Evolutionary conservation across 768 basidiomycete genomes (phyloP).

Genomic region (Sarcodon sp.): DNA sequence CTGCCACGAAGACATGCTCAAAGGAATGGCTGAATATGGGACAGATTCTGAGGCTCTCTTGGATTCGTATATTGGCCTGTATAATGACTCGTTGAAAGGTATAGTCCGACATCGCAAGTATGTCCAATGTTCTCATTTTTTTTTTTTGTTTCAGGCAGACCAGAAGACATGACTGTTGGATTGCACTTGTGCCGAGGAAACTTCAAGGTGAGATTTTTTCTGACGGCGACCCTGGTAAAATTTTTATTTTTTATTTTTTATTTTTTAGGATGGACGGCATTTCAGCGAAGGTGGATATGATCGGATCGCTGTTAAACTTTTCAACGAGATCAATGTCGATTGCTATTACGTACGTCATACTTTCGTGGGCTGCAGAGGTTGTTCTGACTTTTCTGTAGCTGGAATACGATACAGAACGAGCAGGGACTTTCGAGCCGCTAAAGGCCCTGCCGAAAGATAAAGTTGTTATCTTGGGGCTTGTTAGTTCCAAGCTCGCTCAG

Average conservation of each 20-base stretch:
- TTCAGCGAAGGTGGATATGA: conserved; percentile 52
- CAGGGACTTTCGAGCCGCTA: conserved; percentile 47
- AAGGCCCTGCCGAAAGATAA: conserved; percentile 34
- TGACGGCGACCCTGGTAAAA: not conserved
- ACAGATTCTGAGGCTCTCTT: conserved; percentile 53
- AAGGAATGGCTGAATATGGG: conserved; percentile 45
- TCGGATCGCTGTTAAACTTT: conserved; percentile 40
- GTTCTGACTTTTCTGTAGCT: conserved; percentile 20
- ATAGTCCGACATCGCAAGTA: too few species aligned
- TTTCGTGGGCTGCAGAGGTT: not conserved
- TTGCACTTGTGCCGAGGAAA: conserved; percentile 48
- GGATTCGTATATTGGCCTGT: conserved; percentile 51
- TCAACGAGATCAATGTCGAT: conserved; percentile 47
- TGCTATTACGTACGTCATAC: conserved; percentile 22
- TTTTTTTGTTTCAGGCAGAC: conserved; percentile 19
- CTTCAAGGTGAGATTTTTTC: conserved; percentile 12
- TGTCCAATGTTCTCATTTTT: too few species aligned
- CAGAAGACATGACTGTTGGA: conserved; percentile 39
- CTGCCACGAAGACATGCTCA: conserved; percentile 42
- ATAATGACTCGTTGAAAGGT: conserved; percentile 36
- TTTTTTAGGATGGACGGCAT: conserved; percentile 25
- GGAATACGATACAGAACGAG: conserved; percentile 54
- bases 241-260: conserved; percentile 20
- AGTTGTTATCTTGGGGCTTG: conserved; percentile 26
- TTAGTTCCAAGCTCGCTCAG: conserved; percentile 28